These are phyloP conservation scores for Talaromyces sp. DNA, from an alignment of 2,329 filamentous ascomycete genomes.

Conservation along the genomic window DNA sequence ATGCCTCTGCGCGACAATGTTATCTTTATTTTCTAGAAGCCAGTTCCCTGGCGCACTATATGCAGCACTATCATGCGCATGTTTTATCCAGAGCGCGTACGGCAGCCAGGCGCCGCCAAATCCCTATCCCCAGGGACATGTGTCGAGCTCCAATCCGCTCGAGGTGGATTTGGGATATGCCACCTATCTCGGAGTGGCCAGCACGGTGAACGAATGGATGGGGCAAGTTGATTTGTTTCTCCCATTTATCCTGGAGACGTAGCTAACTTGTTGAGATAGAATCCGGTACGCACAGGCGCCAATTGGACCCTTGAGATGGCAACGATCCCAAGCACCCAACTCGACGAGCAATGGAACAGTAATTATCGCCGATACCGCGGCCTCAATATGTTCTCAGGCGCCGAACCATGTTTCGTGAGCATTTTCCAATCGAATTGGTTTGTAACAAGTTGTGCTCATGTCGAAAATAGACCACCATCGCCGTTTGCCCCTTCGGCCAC, in stretches of 20 bases:
- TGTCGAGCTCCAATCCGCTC: conserved; percentile 12
- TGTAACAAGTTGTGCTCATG: conserved; percentile 13
- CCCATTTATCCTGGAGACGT: neutral
- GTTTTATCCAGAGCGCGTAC: neutral
- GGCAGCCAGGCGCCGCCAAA: neutral
- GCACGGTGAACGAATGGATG: conserved; percentile 43
- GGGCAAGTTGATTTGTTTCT: conserved; percentile 27
- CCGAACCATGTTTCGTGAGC: conserved; percentile 5
- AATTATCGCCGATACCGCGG: conserved; percentile 18
- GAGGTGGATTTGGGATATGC: conserved; percentile 44
- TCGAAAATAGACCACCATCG: neutral
- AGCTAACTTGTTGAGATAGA: conserved; percentile 16
- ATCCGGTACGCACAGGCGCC: conserved; percentile 31
- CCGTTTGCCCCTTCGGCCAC: neutral
- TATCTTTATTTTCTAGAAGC: neutral
- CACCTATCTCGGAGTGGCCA: conserved; percentile 39
- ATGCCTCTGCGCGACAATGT: neutral
- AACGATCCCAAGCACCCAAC: conserved; percentile 19
- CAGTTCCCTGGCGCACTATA: neutral
- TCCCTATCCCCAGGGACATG: neutral
- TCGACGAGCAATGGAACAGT: conserved; percentile 19
- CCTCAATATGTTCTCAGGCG: conserved; percentile 27
- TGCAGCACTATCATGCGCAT: neutral
- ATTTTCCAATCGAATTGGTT: conserved; percentile 10
- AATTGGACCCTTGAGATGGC: conserved; percentile 26